Base-by-base conservation (phyloP, 495 filamentous ascomycete species). In the Neurospora discreta region DNA sequence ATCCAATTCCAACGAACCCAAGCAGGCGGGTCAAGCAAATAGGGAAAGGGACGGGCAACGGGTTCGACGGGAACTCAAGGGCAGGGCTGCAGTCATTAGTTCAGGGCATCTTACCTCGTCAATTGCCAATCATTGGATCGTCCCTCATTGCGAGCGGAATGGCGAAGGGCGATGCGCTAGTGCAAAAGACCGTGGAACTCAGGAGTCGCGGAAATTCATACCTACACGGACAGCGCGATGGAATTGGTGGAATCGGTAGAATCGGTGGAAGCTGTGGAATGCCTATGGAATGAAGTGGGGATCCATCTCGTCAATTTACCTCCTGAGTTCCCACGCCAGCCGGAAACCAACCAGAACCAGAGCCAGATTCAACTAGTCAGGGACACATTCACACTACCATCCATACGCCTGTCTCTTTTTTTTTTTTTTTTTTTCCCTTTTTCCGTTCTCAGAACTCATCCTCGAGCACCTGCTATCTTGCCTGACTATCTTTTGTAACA, bases 331-430 rank as follows among this genome's bases (percentile, higher is more conserved):
- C 20, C 44, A 60, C 16, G 26, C 23, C 52, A 33, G 26, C 52
- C 52, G 52, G 52, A 60, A 60, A 16, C 52, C 52, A 60, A 33
- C 52, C 52, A n/a, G n/a, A n/a, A 30, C 46, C 1, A 60, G 46
- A 60, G 46, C 46, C 13, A 65, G 30, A 33, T 65, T 18, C 52
- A 65, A 65, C 52, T 65, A 65, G 52, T 65, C 52, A 65, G 52
- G 52, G 33, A 65, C 52, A 65, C 52, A n/a, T 65, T 65, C 26
- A 30, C 52, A 58, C 46, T 58, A 58, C 46, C 38, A 72, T 72
- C 6, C 42, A 18, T 68, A 43, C 71, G 60, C 71, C 65, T n/a
- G 60, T 71, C 44, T 46, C 44, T 36, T 67, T 71, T 58, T 70
- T 30, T 13, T 26, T 15, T 23, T 70, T 30, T 70, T 13, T 18